phyloP scores from a whole-genome alignment of 768 basidiomycete species.

The Baorangia bicolor region DNA sequence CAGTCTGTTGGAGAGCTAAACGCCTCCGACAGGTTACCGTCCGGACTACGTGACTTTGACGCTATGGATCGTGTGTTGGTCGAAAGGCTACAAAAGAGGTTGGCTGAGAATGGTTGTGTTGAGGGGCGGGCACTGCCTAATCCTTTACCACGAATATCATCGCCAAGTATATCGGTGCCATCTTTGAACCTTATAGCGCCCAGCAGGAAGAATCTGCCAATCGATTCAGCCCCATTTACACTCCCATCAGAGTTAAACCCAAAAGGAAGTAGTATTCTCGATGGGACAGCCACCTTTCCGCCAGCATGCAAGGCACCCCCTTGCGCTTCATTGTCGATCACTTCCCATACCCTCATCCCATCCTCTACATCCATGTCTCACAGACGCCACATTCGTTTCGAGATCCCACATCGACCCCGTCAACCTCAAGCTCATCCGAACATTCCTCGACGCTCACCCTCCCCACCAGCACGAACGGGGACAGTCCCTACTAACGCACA shows the following conservation, averaged over 20 bases:
- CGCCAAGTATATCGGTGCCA: conserved; percentile 24
- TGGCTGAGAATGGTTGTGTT: conserved; percentile 34
- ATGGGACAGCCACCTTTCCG: not conserved
- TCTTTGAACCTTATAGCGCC: conserved; percentile 19
- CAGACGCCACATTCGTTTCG: conserved; percentile 27
- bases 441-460: conserved; percentile 25
- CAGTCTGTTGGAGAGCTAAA: conserved; percentile 1
- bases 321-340: conserved; percentile 1
- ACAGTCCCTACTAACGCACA: conserved; percentile 2
- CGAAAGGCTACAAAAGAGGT: conserved; percentile 32
- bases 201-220: conserved; percentile 2
- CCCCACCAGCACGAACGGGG: conserved; percentile 21
- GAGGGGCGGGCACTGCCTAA: conserved; percentile 21
- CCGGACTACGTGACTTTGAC: conserved; percentile 12
- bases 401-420: conserved; percentile 4
- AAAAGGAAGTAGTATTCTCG: not conserved
- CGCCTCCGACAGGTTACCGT: not conserved
- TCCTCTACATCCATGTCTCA: not conserved
- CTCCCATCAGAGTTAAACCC: not conserved
- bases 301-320: not conserved
- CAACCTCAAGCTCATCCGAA: conserved; percentile 3
- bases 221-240: not conserved
- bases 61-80: conserved; percentile 35
- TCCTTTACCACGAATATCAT: conserved; percentile 22
- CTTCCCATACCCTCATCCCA: conserved; percentile 2